Base-by-base conservation (phyloP, 148 eudicot genomes). In the Nepenthes mirabilis region DNA sequence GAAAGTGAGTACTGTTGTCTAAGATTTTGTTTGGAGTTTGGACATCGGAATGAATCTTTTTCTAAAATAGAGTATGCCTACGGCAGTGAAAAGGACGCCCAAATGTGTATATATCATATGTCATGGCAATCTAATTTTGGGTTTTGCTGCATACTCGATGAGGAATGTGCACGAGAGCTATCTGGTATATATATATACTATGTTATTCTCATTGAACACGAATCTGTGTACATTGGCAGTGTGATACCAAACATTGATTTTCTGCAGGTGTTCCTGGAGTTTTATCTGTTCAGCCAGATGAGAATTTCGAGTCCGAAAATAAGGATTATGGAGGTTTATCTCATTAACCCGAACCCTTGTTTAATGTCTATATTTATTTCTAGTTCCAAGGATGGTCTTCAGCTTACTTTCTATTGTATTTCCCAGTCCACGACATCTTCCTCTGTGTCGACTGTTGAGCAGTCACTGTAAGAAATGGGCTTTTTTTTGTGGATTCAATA, bases 91-190 rank as follows among this genome's bases (percentile, higher is more conserved):
- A 77, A 69, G 66, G 88, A 88, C 71, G 91, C 96, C 12, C 98
- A 91, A 63, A 88, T 83, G 95, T 91, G 96, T 48, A 70, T 86
- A 34, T 91, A 91, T 67, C 85, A 86, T 59, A 57, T 82, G 52
- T 85, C 88, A 6, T 76, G 84, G 79, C 72, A 83, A 65, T 78
- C 86, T 49, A 71, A 80, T 67, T 79, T 73, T 66, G 94, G 96
- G 49, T 88, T 91, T 68, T 85, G 98, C 72, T 91, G 96, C 67
- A 79, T 77, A 55, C 78, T 88, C 43, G 88, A 88, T 62, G 87
- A 83, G 55, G 82, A 77, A 52, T 83, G 79, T 66, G 95, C 89
- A 47, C 68, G 40, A 53, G 82, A 83, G 61, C 74, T 88, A 58
- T 72, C 77, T 54, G 86, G 98, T 88, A 59, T 49, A 82, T 62